Base-by-base conservation (phyloP, 805 yeast genomes). In the Saccharomyces jurei region DNA sequence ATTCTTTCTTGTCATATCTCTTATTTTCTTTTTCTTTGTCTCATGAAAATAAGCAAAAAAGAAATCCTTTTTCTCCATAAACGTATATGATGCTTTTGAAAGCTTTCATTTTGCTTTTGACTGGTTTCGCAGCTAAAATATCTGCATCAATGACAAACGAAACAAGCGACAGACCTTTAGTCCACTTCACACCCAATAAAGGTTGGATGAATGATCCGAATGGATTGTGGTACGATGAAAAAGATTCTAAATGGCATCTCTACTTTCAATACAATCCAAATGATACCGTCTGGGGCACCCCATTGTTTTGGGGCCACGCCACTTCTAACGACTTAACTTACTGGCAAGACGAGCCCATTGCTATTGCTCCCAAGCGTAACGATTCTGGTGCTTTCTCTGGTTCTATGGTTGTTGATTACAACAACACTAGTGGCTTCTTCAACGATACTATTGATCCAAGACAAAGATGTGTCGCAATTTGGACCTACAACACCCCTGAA, bases 171-270 rank as follows among this genome's bases (percentile, higher is more conserved):
- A 58, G 61, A 41, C 64, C 66, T 4, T 50, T 59, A 26, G 49
- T 64, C 32, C 77, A 74, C 56, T 67, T 62, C 46, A 61, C 76
- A 2, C 77, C 78, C 1, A 54, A 59, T 6, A 48, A 52, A 6
- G 73, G 73, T 5, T 74, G 75, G 71, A 69, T 74, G 74, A 74
- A 74, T 58, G 78, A 75, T 57, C 78, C 78, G n/a, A 74, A 74
- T 55, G 78, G 78, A 6, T 58, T 73, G 49, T 64, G 70, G 58
- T 73, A 65, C 55, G 73, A 71, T 56, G 57, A 60, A 9, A 61
- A 57, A 36, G 65, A 63, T 8, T 60, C 64, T 6, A 25, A 64
- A 22, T 74, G 67, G 65, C 78, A 74, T 56, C 41, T 68, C 51
- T 74, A 72, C 63, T 74, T 60, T 59, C 78, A 74, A 58, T 68